Evolutionary conservation across 805 yeast genomes (phyloP), one percentile per base, ranked within the genome.

Genomic region (Pichia paraexigua): DNA sequence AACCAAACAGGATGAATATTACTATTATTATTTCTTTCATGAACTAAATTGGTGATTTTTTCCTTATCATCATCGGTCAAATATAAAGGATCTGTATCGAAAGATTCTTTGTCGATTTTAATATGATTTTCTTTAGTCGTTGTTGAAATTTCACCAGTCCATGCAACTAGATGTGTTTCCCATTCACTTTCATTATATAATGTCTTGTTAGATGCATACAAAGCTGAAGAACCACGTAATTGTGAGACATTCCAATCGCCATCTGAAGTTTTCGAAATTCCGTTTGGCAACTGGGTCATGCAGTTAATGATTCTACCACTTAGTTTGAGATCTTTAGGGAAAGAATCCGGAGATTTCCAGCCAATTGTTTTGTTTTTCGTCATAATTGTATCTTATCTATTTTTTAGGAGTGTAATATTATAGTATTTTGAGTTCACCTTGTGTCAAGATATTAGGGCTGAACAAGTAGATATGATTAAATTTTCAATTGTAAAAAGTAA

Each of bases 1-100:
- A 92, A 71, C 96, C 97, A 91, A 49, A 92, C 86, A 0, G 98
- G 97, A 62, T 85, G 94, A 45, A 87, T 73, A 49, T 77, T 71
- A 17, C 76, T 72, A 25, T 80, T 68, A 20, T 71, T 67, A 58
- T 75, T 75, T 18, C 75, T 76, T 30, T 60, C 60, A 15, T 76
- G 65, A 41, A 86, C 73, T 56, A 73, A 68, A 12, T 57, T 52
- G 43, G 81, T 85, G 45, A 83, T 69, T 6, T 62, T 69, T 3
- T 53, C 56, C 63, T 84, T 84, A 56, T 85, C 88, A 2, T 68
- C 70, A 6, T 75, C 78, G 57, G 75, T 73, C 57, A 80, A 68
- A 62, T 80, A 83, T 56, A 80, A 71, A 0, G 89, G 85, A 57
- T 85, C 91, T 7, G 17, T 18, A 17, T 45, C 49, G 18, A 17